Base-by-base conservation (phyloP, 1,139 yeast species). In the Pichia sp. region DNA sequence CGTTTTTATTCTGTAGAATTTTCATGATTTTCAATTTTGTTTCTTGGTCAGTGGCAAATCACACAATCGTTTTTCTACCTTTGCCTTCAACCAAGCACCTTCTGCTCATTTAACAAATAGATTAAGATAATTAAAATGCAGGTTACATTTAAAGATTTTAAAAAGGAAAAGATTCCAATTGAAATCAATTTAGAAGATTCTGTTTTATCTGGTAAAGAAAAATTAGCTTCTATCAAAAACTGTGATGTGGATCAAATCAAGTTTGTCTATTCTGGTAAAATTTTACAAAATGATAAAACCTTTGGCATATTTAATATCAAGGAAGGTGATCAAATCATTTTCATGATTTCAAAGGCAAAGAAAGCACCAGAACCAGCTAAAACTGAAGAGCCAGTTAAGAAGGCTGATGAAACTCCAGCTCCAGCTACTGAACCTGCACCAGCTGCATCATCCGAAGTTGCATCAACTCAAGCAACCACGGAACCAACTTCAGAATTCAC, bases 181-280 rank as follows among this genome's bases (percentile, higher is more conserved):
- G 96, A 87, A 35, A 79, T 89, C 48, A 95, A 85, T 52, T 73
- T 77, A 18, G 56, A 77, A 23, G 88, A 82, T 48, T 76, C 87
- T 3, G 94, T 90, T 34, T 70, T 75, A 30, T 73, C 80, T 37
- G 80, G 85, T 41, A 92, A 92, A 67, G 84, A 82, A 60, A 79
- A 79, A 58, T 74, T 92, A 47, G 94, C 90, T 11, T 68, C 72
- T 35, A 72, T 76, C 50, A 83, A 85, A 57, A 80, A 77, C 16
- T 82, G 89, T 60, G 95, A 85, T 34, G 77, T 80, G 3, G 68
- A 78, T 7, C 92, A 84, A 63, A 81, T 92, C 65, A 92, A 90
- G 68, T 79, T 92, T 61, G 96, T 94, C 51, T 92, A 85, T 66
- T 88, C 96, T 1, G 95, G 95, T 62, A 89, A 89, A 64, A 94